Conservation (phyloP, 371 early-diverging fungal species). For the Mucor mucedo region DNA sequence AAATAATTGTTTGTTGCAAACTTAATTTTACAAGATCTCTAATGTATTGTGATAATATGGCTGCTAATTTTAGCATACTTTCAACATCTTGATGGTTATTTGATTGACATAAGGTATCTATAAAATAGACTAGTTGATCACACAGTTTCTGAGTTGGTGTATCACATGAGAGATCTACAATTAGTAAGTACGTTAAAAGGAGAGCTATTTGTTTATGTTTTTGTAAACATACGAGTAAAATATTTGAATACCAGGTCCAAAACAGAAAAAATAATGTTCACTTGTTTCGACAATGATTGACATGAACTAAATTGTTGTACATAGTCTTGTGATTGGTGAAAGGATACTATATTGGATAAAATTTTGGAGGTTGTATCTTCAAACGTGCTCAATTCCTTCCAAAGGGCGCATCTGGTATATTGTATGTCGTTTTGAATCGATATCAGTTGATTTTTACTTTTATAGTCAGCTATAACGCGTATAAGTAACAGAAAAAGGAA, state of each 20-base stretch:
- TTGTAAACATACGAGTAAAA: conserved; percentile 17
- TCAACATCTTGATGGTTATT: conserved; percentile 4
- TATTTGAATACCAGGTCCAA: conserved; percentile 59
- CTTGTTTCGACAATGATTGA: conserved; percentile 79
- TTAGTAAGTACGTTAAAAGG: background rate
- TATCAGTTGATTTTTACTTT: conserved; percentile 14
- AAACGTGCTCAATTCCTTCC: conserved; percentile 84
- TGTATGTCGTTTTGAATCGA: conserved; percentile 44
- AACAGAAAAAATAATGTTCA: conserved; percentile 84
- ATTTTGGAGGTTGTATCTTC: conserved; percentile 90
- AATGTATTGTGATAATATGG: conserved; percentile 10
- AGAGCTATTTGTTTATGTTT: background rate
- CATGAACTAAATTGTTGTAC: conserved; percentile 79
- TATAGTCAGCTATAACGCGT: conserved; percentile 2
- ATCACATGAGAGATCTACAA: conserved; percentile 26
- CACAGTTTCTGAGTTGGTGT: conserved; percentile 8
- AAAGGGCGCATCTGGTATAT: conserved; percentile 78
- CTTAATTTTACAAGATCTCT: conserved; percentile 25
- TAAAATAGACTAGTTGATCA: conserved; percentile 14
- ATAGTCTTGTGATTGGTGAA: conserved; percentile 74
- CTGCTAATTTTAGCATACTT: conserved; percentile 5
- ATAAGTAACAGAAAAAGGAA: background rate
- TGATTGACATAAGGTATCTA: conserved; percentile 18
- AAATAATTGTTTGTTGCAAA: conserved; percentile 23
- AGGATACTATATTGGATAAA: conserved; percentile 86